Evolutionary conservation across 2,329 filamentous ascomycete genomes (phyloP), one percentile per base, ranked within the genome.

Genomic region (Scedosporium minutisporum): DNA sequence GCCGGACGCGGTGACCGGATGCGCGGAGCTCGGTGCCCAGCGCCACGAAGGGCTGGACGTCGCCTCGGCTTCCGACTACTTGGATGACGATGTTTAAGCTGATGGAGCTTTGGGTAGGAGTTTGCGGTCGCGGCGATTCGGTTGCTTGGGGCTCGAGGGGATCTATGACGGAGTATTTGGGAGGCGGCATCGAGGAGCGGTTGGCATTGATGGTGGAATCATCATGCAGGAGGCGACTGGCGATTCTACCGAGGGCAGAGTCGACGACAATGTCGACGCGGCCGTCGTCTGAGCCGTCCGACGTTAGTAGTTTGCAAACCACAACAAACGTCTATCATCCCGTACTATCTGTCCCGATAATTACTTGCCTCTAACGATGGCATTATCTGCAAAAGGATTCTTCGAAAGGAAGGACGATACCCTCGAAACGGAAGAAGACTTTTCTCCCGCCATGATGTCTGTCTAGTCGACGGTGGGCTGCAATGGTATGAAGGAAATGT

Each of bases 41-140:
- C 66, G 86, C 86, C 21, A 95, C 73, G 65, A 95, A 95, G 0
- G 90, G 90, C 70, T 95, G 90, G 2, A 89, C 87, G 69, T 95
- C 90, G 42, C 90, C 90, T 58, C 90, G 80, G 2, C 86, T 90
- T 2, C 90, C 90, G 67, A 93, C 91, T 6, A 93, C 88, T 83
- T 92, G 91, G 68, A 93, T 87, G 29, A 92, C 89, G 61, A 95
- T 88, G 71, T 92, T 93, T 57, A 95, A 76, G 9, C 71, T 9
- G 51, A 55, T 23, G 18, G 18, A 23, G 51, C 51, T 55, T 38
- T 38, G 33, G 3, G 33, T 12, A 38, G 33, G 12, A 12, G 33
- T 12, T 14, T 12, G 33, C 33, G 33, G 33, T 38, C 10, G 33
- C 33, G 33, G 10, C 10, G 2, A 14, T 10, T 38, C 33, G 10